These are phyloP conservation scores for Talaromyces trachyspermus DNA, from an alignment of 495 filamentous ascomycete species.

Conservation along the genomic window DNA sequence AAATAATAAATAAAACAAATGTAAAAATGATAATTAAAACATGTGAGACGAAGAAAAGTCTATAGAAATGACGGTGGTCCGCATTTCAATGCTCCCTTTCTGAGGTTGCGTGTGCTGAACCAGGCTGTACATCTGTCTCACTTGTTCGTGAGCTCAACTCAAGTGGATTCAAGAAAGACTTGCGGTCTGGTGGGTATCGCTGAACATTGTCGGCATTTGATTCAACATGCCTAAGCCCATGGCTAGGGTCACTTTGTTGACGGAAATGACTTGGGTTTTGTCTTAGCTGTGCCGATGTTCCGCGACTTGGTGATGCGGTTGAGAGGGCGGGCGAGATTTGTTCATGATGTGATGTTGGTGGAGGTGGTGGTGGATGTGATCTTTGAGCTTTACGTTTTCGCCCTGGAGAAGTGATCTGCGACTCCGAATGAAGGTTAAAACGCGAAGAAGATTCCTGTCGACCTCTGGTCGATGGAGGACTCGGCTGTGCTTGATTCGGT, in stretches of 20 bases:
- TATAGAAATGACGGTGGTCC: background rate
- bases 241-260: slow-evolving; percentile 4
- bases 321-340: background rate
- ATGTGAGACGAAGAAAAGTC: background rate
- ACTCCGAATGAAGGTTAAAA: slow-evolving; percentile 27
- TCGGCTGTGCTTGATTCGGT: slow-evolving; percentile 43
- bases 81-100: no score
- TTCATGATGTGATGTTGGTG: slow-evolving; percentile 19
- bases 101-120: no score
- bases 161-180: background rate
- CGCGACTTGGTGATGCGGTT: background rate
- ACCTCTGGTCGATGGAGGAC: slow-evolving; percentile 20
- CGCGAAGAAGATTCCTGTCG: slow-evolving; percentile 21
- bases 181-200: background rate
- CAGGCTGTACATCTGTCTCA: background rate
- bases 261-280: slow-evolving; percentile 4
- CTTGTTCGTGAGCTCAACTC: background rate
- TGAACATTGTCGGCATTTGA: background rate
- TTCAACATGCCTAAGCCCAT: slow-evolving; percentile 4
- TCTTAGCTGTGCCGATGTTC: background rate
- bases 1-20: no score
- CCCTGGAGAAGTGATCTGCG: slow-evolving; percentile 26
- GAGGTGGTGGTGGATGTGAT: slow-evolving; percentile 28
- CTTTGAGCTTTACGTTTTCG: slow-evolving; percentile 37
- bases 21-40: no score